Evolutionary conservation across 2,329 filamentous ascomycete species (phyloP).

Genomic region (Cadophora gregata): DNA sequence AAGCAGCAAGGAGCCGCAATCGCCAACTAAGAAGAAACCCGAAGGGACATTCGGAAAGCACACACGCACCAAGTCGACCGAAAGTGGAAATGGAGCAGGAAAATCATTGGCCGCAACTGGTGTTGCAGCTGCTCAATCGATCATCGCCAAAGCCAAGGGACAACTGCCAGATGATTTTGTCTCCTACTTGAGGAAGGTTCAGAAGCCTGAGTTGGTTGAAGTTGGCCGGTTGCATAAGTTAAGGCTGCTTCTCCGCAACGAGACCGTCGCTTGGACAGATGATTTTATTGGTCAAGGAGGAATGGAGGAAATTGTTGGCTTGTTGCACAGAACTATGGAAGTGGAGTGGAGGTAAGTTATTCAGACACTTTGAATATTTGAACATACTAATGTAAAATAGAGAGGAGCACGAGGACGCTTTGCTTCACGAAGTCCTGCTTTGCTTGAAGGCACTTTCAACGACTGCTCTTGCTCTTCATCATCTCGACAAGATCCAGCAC

Average conservation of each 20-base stretch:
- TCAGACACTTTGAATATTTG: neutral
- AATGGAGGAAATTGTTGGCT: slow-evolving; percentile 86
- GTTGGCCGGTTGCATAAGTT: slow-evolving; percentile 97
- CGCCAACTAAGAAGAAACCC: slow-evolving; percentile 76
- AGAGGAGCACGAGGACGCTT: slow-evolving; percentile 93
- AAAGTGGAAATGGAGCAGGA: slow-evolving; percentile 69
- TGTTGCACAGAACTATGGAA: slow-evolving; percentile 90
- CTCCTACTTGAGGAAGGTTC: slow-evolving; percentile 79
- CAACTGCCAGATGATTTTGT: slow-evolving; percentile 85
- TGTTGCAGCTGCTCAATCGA: slow-evolving; percentile 60
- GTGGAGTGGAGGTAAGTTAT: slow-evolving; percentile 87
- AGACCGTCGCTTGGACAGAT: slow-evolving; percentile 95
- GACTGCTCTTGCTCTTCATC: slow-evolving; percentile 82
- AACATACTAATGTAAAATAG: slow-evolving; percentile 55
- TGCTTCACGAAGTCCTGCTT: slow-evolving; percentile 89
- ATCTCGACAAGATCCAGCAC: slow-evolving; percentile 78
- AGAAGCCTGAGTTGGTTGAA: slow-evolving; percentile 82
- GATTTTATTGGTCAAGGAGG: slow-evolving; percentile 87
- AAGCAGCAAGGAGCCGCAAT: slow-evolving; percentile 60
- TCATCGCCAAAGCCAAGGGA: slow-evolving; percentile 73
- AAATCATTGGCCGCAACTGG: slow-evolving; percentile 59
- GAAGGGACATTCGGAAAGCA: slow-evolving; percentile 68
- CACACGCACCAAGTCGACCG: slow-evolving; percentile 74
- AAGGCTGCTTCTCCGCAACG: slow-evolving; percentile 85
- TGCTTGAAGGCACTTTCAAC: slow-evolving; percentile 96